Base-by-base conservation (phyloP, 2,329 filamentous ascomycete genomes). In the Falciphora oryzae region DNA sequence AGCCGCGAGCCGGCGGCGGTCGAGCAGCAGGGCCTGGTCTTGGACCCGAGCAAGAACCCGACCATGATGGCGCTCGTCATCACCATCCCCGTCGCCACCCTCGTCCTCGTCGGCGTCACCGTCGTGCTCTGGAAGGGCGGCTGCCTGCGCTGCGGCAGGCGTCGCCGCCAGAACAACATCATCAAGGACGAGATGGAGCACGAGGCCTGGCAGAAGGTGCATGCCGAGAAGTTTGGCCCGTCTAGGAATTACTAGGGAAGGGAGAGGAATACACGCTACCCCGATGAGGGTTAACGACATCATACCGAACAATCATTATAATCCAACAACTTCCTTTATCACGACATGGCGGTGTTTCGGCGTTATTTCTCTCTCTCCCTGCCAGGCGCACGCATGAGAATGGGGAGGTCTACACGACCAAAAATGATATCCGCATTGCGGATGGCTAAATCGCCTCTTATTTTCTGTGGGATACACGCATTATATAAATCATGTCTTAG, bases 191-290 rank as follows among this genome's bases (percentile, higher is more conserved):
- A 63, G 62, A 63, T 63, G 2, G 62, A 63, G 57, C 62, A 63
- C 62, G 62, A 63, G 63, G 63, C 59, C 38, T 64, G 63, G 63
- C 50, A 61, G n/a, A 64, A 64, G 59, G 59, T 64, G 29, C 63
- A 64, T 50, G 35, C 56, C 22, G 59, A 64, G 25, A 64, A 64
- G 63, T 64, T 64, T 62, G 63, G 63, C 7, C 59, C 59, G 29
- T 64, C 63, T 6, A 56, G 32, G 38, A 64, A 64, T 50, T 64
- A 64, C 63, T 64, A 44, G 16, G 18, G 22, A 7, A 22, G 14
- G 38, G 38, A 13, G 38, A 44, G 10, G 32, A 10, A 44, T 4
- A 6, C 38, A 18, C 16, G 8, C 14, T 44, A 18, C 13, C 14
- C 14, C 38, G 16, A 11, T 32, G 32, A 22, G 38, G 38, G 38